phyloP scores from a whole-genome alignment of 768 basidiomycete genomes.

The Termitomyces sp. region DNA sequence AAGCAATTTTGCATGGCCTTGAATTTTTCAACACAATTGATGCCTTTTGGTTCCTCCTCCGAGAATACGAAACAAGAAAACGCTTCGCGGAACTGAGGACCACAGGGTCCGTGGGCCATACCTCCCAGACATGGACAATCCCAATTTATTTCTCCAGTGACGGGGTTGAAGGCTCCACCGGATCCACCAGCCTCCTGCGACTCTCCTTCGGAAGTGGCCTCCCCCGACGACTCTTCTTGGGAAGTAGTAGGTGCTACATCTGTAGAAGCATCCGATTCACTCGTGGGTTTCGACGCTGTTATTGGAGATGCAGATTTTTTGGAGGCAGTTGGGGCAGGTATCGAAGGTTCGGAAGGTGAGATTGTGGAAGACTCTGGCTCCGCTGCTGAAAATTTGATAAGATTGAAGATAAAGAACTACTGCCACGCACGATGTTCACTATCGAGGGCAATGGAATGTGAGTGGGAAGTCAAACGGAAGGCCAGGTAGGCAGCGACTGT shows the following conservation, averaged over 20 bases:
- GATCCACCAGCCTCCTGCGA: slow-evolving; percentile 15
- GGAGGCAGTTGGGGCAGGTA: neutral
- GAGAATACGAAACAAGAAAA: slow-evolving; percentile 97
- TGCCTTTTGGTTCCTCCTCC: slow-evolving; percentile 94
- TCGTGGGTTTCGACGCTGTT: slow-evolving; percentile 18
- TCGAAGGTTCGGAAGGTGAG: neutral
- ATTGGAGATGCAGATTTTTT: neutral
- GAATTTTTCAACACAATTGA: slow-evolving; percentile 98
- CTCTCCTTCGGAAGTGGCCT: slow-evolving; percentile 8
- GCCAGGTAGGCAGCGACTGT: slow-evolving; percentile 44
- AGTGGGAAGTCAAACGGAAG: slow-evolving; percentile 39
- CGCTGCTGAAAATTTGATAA: slow-evolving; percentile 1
- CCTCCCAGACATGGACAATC: slow-evolving; percentile 98
- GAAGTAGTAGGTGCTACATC: neutral
- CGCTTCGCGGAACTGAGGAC: slow-evolving; percentile 87
- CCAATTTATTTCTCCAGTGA: slow-evolving; percentile 99
- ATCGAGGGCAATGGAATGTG: slow-evolving; percentile 49
- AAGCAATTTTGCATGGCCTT: slow-evolving; percentile 98
- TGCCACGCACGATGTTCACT: slow-evolving; percentile 31
- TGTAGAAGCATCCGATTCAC: neutral
- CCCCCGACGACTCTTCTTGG: neutral
- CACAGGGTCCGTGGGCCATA: slow-evolving; percentile 98
- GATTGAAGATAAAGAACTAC: neutral
- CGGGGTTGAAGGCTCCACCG: slow-evolving; percentile 83
- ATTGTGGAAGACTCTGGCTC: slow-evolving; percentile 13